Evolutionary conservation across 257 asterid genomes (phyloP).

Genomic region (Solanum rostratum): DNA sequence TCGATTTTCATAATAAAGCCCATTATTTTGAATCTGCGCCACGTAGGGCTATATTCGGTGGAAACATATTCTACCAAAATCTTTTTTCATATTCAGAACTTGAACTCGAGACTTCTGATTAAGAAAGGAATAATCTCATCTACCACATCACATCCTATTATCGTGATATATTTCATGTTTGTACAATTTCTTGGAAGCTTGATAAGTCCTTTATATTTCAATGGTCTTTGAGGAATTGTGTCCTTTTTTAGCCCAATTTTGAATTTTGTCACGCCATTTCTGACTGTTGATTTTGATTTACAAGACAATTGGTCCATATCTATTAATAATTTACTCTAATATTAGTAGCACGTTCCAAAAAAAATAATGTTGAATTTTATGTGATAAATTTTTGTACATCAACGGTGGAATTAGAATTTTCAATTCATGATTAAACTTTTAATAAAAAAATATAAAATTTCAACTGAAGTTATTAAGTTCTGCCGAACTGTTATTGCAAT

Average conservation of each 20-base stretch:
- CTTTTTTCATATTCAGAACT: accelerated
- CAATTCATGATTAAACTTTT: no score
- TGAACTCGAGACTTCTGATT: no score
- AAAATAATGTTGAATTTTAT: background rate
- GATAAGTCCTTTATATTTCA: background rate
- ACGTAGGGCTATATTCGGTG: no score
- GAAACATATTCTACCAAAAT: no score
- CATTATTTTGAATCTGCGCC: no score
- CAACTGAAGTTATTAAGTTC: background rate
- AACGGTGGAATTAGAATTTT: background rate
- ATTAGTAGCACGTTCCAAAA: background rate
- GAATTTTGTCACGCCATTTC: background rate
- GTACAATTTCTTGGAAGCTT: background rate
- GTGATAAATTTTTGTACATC: background rate
- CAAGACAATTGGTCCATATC: background rate
- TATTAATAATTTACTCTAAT: background rate
- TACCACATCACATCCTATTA: no score
- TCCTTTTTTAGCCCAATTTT: background rate
- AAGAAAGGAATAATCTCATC: no score
- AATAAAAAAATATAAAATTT: background rate
- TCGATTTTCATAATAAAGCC: no score
- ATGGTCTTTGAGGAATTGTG: background rate
- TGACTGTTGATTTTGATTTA: background rate
- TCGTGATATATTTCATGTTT: background rate
- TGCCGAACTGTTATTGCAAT: background rate